These are phyloP conservation scores for Gentiana dahurica DNA, from an alignment of 257 asterid species.

Conservation along the genomic window DNA sequence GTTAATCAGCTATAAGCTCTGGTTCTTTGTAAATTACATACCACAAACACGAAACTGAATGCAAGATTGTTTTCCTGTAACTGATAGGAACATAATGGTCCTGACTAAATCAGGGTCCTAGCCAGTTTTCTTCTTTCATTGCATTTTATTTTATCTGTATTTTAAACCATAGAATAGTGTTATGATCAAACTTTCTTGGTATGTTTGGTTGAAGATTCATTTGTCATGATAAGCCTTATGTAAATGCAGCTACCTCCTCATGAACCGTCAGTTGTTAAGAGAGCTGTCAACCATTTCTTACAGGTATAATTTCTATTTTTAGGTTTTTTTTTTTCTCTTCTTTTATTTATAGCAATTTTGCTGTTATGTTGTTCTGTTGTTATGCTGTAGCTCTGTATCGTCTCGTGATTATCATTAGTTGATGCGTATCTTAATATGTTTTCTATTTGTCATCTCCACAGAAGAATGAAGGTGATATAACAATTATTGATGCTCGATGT, in stretches of 20 bases:
- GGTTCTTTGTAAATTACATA: too few species aligned
- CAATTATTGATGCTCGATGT: slow-evolving; percentile 61
- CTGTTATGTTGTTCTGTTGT: background rate
- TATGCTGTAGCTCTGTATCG: background rate
- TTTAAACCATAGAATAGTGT: too few species aligned
- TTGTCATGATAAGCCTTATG: slow-evolving; percentile 7
- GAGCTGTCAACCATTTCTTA: slow-evolving; percentile 78
- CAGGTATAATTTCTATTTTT: slow-evolving; percentile 36
- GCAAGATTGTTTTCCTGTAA: too few species aligned
- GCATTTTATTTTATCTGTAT: too few species aligned
- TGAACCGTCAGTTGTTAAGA: slow-evolving; percentile 68
- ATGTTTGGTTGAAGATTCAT: background rate
- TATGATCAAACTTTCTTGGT: too few species aligned
- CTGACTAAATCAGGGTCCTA: too few species aligned
- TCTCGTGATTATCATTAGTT: background rate
- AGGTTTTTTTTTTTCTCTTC: slow-evolving; percentile 2
- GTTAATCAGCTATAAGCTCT: too few species aligned
- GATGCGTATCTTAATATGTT: slow-evolving; percentile 12
- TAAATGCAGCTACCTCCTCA: slow-evolving; percentile 71
- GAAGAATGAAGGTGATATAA: slow-evolving; percentile 80
- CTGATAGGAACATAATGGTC: too few species aligned
- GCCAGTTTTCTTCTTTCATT: background rate
- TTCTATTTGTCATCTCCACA: slow-evolving; percentile 28
- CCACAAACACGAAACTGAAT: too few species aligned
- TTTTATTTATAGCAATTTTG: background rate